Conservation (phyloP, 148 eudicot genomes). For the Rhododendron henanense region DNA sequence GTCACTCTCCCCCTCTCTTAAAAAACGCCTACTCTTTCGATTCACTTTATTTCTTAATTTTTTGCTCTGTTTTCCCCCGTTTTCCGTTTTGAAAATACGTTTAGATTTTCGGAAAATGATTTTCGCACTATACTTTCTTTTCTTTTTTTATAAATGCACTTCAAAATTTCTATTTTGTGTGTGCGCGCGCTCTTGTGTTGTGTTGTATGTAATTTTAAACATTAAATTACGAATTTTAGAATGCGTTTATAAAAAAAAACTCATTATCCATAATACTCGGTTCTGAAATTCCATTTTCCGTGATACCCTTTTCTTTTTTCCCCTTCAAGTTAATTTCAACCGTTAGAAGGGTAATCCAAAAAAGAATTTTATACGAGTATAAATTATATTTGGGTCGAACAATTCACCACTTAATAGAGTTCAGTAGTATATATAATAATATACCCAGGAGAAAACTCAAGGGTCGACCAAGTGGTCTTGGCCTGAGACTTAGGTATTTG, state of each 20-base stretch:
- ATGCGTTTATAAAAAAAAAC: too few relatives aligned
- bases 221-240: too few relatives aligned
- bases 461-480: too few relatives aligned
- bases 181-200: too few relatives aligned
- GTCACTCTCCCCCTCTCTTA: conserved; percentile 22
- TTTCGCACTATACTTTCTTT: neutral
- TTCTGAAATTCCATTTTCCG: neutral
- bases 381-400: neutral
- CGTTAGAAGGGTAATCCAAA: neutral
- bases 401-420: neutral
- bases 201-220: too few relatives aligned
- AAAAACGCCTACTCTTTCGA: neutral
- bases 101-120: neutral
- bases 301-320: neutral
- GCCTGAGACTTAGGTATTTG: too few relatives aligned
- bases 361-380: neutral
- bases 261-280: neutral
- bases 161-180: neutral
- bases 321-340: neutral
- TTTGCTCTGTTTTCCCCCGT: neutral
- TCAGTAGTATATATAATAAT: neutral
- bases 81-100: neutral
- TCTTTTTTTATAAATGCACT: neutral
- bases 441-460: neutral
- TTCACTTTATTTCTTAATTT: neutral